A percentile compares a stretch with the other conserved stretches of the same genome.
Conservation (phyloP, 2,329 filamentous ascomycete genomes). For the Ascochyta koolunga region DNA sequence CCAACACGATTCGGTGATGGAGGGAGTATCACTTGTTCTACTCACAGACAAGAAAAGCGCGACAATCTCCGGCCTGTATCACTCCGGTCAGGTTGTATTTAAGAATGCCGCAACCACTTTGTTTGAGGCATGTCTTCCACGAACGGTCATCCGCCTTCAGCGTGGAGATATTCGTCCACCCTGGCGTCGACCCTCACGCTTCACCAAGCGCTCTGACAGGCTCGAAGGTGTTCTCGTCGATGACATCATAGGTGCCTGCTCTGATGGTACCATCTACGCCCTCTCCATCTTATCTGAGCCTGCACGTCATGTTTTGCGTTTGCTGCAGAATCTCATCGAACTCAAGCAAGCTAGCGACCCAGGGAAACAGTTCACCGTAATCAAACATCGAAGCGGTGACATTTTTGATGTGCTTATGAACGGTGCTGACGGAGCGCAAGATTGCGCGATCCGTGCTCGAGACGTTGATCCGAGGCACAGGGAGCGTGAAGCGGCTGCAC, state of each 20-base stretch:
- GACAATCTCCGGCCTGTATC: conserved; percentile 39
- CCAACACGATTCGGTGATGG: background rate
- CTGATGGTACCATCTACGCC: conserved; percentile 59
- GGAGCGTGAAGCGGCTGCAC: conserved; percentile 18
- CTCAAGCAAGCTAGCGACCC: conserved; percentile 24
- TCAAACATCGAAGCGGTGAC: conserved; percentile 23
- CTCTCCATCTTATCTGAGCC: conserved; percentile 69
- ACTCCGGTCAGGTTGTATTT: conserved; percentile 23
- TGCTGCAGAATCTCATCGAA: conserved; percentile 70
- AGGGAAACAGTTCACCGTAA: conserved; percentile 15
- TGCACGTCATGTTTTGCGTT: conserved; percentile 71
- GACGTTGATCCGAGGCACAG: conserved; percentile 36
- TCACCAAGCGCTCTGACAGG: conserved; percentile 11
- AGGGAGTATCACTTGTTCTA: conserved; percentile 31
- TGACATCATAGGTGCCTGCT: conserved; percentile 57
- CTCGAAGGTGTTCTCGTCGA: conserved; percentile 51
- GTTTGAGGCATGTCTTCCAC: conserved; percentile 52
- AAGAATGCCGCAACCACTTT: conserved; percentile 40
- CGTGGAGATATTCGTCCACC: conserved; percentile 52
- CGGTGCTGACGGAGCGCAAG: conserved; percentile 27
- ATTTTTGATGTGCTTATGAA: conserved; percentile 34
- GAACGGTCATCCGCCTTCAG: conserved; percentile 56
- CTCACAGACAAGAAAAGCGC: conserved; percentile 42
- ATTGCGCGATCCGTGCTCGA: conserved; percentile 22
- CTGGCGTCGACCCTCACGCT: conserved; percentile 35